Evolutionary conservation across 1,284 basidiomycete species (phyloP), one percentile per base, ranked within the genome.

Genomic region (Sanghuangporus sanghuang): DNA sequence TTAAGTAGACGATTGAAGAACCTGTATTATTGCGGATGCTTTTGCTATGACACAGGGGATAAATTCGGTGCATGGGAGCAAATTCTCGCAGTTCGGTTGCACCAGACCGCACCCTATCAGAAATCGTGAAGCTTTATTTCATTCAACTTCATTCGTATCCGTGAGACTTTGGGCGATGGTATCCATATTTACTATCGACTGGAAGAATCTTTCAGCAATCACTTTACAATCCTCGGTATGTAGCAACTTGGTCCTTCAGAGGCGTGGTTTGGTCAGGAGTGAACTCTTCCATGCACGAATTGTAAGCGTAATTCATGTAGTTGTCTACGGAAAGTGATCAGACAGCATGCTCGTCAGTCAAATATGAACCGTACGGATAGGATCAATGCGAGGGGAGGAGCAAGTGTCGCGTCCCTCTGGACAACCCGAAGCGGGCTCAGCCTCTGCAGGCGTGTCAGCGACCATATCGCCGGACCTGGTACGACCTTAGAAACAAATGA

Each of bases 381-480:
- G 77, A 69, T 80, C 78, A 63, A 75, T 73, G 61, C 79, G 79
- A 50, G 72, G 70, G 56, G 73, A 71, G 27, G 73, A 65, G 73
- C 81, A 84, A 39, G 79, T 81, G 67, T 82, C 79, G 40, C 79
- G 76, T 39, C 76, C 75, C 36, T 71, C 75, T 38, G 80, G 81
- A 71, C 81, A 82, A 12, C 79, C 80, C 44, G 67, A 76, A 3
- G 79, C 78, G 65, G 79, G 62, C n/a, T 70, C 71, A 1, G 75
- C 73, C 71, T 83, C 81, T 21, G 79, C 69, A 11, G 81, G 79
- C 1, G 83, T 84, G 68, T 85, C 84, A 40, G 70, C 68, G 59
- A 86, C 82, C 48, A 65, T 66, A 60, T 80, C 79, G n/a, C 79
- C 79, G 4, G 69, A 61, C 1, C 71, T 71, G 4, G 67, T 63